Conservation (phyloP, 1,284 basidiomycete genomes). For the Neonothopanus nambi region DNA sequence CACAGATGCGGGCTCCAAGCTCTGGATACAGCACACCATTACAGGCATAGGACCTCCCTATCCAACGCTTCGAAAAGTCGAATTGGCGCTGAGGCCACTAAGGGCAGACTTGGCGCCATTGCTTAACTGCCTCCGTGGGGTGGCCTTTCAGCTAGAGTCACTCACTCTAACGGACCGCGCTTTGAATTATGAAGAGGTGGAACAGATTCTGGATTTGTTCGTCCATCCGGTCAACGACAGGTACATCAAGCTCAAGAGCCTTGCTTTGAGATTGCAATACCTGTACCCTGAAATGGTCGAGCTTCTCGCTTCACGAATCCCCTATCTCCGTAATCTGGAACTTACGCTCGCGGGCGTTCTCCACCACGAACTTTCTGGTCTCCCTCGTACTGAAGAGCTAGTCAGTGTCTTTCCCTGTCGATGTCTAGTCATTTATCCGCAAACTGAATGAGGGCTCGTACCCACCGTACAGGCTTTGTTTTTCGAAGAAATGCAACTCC, state of each 20-base stretch:
- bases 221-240: not conserved
- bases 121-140: constrained; percentile 29
- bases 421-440: not conserved
- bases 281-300: constrained; percentile 33
- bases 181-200: constrained; percentile 30
- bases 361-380: not conserved
- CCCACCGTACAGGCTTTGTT: constrained; percentile 2
- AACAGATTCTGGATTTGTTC: constrained; percentile 25
- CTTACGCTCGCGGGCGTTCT: constrained; percentile 18
- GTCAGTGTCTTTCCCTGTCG: not conserved
- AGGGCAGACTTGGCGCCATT: constrained; percentile 30
- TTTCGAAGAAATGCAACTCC: not conserved
- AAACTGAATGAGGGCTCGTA: not conserved
- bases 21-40: constrained; percentile 41
- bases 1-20: constrained; percentile 28
- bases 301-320: constrained; percentile 30
- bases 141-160: constrained; percentile 30
- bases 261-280: constrained; percentile 32
- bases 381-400: not conserved
- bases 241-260: constrained; percentile 20
- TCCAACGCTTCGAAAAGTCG: constrained; percentile 6
- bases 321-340: constrained; percentile 26
- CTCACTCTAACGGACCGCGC: constrained; percentile 35
- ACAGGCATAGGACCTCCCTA: constrained; percentile 12
- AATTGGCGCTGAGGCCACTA: constrained; percentile 13